Base-by-base conservation (phyloP, 2,329 filamentous ascomycete genomes). In the Fusarium brevicatenulatum region DNA sequence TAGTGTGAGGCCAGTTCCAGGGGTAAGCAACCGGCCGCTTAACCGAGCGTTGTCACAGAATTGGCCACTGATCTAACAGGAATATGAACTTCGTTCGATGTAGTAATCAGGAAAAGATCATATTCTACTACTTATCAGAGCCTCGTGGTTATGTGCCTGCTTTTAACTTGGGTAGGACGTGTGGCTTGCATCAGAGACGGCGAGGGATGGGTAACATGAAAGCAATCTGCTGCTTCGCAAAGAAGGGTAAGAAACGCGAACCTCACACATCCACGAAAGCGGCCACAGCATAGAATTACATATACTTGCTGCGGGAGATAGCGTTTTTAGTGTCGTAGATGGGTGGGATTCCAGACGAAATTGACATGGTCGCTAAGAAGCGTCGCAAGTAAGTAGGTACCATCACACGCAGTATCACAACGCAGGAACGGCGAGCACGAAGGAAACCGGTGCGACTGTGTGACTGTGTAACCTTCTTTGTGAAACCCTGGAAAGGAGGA, bases 351-450 rank as follows among this genome's bases (percentile, higher is more conserved):
- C 43, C 66, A 42, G 47, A 43, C 9, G 52, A 46, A 50, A 59
- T 49, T 39, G 52, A 55, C 43, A 46, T 57, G 52, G 54, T 44
- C 30, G 28, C 21, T 62, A 18, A 55, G 56, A 37, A 56, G 37
- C 32, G 34, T 63, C 39, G 30, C 25, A 21, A 60, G 36, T 36
- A 15, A 34, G 30, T 42, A n/a, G 34, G 15, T 36, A 39, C 32
- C 53, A 67, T 53, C 43, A 34, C 37, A 59, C 54, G 23, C 15
- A 46, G 70, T 63, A 70, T 37, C 42, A 67, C 58, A 42, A 59
- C 42, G 52, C 62, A 72, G 67, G 71, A 43, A 66, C 70, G 58
- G 63, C 59, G 66, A 64, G 56, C 49, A 71, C 58, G 58, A 69
- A 69, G 63, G 54, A 43, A 58, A 65, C 23, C 49, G 66, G 60